Percentiles rank a stretch among this genome's conserved stretches.
Conservation (phyloP, 257 asterid genomes). For the Cinchona pubescens region DNA sequence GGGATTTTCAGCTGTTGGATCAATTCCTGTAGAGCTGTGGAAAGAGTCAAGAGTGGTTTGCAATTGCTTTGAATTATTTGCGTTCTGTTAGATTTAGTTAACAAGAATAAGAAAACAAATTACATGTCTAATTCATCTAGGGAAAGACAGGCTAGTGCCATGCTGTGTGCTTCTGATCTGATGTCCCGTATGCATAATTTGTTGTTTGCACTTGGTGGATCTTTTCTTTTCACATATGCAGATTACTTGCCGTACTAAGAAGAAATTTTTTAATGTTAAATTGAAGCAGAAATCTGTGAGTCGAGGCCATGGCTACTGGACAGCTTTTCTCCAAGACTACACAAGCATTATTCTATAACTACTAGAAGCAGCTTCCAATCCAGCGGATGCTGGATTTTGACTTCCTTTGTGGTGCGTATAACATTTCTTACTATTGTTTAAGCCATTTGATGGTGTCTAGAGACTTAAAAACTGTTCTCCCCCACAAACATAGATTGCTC, state of each 20-base stretch:
- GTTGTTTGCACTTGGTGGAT: not conserved
- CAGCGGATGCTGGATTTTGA: constrained; percentile 99
- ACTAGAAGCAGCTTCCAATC: constrained; percentile 91
- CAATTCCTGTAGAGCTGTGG: not conserved
- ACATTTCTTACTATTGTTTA: constrained; percentile 9
- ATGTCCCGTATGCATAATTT: constrained; percentile 1
- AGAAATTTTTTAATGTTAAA: constrained; percentile 25
- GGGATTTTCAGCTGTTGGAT: not conserved
- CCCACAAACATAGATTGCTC: constrained; percentile 9
- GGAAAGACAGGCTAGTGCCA: not conserved
- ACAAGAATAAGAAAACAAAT: not conserved
- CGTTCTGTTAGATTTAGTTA: not conserved
- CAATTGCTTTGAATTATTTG: not conserved
- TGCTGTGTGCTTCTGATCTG: constrained; percentile 5
- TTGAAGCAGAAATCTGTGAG: constrained; percentile 36
- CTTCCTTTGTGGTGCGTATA: constrained; percentile 78
- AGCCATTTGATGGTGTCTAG: not conserved
- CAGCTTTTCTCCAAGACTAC: constrained; percentile 89
- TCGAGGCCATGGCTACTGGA: constrained; percentile 77
- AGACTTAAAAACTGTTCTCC: not conserved
- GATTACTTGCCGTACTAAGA: not conserved
- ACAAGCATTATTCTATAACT: constrained; percentile 87
- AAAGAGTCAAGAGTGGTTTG: not conserved
- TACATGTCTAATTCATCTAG: not conserved
- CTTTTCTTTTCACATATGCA: not conserved